Evolutionary conservation across 1,284 basidiomycete species (phyloP), one percentile per base, ranked within the genome.

Genomic region (Schizophyllum commune): DNA sequence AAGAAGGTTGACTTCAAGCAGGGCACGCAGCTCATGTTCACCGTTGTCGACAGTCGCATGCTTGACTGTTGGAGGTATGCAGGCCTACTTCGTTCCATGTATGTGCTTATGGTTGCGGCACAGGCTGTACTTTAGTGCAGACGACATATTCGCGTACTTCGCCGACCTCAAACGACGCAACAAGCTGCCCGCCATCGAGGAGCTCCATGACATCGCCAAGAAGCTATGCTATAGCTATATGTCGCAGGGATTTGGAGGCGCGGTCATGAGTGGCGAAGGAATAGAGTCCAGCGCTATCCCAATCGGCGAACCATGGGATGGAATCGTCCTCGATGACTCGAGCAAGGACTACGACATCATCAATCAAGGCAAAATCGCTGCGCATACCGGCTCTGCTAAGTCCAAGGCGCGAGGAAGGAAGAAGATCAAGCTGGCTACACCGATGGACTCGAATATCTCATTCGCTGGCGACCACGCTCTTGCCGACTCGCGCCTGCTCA

Each of bases 1-100:
- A 68, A 67, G 52, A 71, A 73, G 58, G 68, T 71, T 8, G 71
- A 73, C 52, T 75, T 70, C 61, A 69, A 73, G 61, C 67, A 68
- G 1, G 60, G 56, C 15, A 58, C 59, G 1, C 61, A 72, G 47
- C 62, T 67, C 0, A 32, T 64, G 1, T 68, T 66, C 52, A 33
- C 66, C 1, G 65, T 72, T 2, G 66, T 71, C 1, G 68, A 73
- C 64, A 65, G 57, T 5, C 62, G 68, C 5, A 68, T 71, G 61
- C 66, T 73, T 4, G 68, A 73, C 55, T 71, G 69, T 55, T 73
- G 69, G 70, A 58, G 67, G 70, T 71, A 58, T 33, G 64, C 60
- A 6, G 52, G 21, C 19, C 9, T 27, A 32, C 20, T n/a, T 27
- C 1, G 33, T 2, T 22, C 17, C 47, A 51, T n/a, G 17, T 8